A percentile compares a stretch with the other conserved stretches of the same genome.
These are phyloP conservation scores for Pseudopithomyces maydicus DNA, from an alignment of 2,329 filamentous ascomycete genomes.

Conservation along the genomic window DNA sequence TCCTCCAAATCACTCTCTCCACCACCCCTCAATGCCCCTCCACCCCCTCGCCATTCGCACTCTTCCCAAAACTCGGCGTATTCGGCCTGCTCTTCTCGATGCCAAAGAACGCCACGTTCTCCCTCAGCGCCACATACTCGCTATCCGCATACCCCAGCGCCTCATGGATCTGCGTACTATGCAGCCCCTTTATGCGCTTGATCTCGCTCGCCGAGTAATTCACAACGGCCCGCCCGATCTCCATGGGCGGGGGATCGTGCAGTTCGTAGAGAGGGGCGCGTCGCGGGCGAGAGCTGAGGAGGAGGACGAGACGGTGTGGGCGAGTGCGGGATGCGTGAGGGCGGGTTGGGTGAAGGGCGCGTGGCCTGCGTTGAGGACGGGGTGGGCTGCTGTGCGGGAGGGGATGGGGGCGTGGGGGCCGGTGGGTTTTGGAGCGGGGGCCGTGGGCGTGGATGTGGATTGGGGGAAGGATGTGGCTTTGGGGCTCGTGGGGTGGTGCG, in stretches of 20 bases:
- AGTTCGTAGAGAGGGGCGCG: conserved; percentile 31
- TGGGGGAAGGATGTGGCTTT: neutral
- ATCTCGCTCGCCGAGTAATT: conserved; percentile 93
- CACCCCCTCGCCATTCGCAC: neutral
- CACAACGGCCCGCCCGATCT: conserved; percentile 87
- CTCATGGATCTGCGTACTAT: conserved; percentile 79
- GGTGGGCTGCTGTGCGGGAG: conserved; percentile 23
- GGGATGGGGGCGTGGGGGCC: conserved; percentile 23
- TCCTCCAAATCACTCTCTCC: too few relatives aligned
- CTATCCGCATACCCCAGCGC: conserved; percentile 91
- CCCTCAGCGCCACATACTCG: conserved; percentile 88
- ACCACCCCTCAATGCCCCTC: too few relatives aligned
- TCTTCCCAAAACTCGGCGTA: conserved; percentile 37
- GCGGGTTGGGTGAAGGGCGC: conserved; percentile 3
- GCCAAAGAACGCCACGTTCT: conserved; percentile 80
- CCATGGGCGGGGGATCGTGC: conserved; percentile 52
- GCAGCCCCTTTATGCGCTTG: conserved; percentile 77
- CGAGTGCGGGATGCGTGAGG: conserved; percentile 10
- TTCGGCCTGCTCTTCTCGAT: conserved; percentile 44
- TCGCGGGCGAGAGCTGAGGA: conserved; percentile 16
- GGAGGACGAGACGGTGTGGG: conserved; percentile 18
- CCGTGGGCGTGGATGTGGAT: neutral
- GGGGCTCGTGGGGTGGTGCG: conserved; percentile 4
- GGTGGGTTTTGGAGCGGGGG: conserved; percentile 12
- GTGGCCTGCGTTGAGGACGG: conserved; percentile 8